phyloP scores from a whole-genome alignment of 305 asterid species.

The Fraxinus xanthoxyloides region DNA sequence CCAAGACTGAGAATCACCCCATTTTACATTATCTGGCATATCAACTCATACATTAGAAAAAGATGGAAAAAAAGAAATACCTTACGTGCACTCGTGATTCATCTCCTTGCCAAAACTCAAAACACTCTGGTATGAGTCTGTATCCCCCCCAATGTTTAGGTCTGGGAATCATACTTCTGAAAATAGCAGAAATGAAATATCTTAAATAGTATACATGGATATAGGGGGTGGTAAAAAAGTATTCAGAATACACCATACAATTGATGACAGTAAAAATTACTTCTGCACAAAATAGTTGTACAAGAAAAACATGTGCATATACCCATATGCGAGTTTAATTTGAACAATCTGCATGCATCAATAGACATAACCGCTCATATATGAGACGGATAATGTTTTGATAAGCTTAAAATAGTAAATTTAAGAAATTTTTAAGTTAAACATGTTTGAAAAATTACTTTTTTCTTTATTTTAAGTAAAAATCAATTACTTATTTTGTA shows the following conservation, averaged over 20 bases:
- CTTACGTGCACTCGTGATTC: slow-evolving; percentile 40
- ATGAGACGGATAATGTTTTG: neutral
- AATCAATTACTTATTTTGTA: neutral
- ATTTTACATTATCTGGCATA: neutral
- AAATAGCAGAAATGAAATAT: neutral
- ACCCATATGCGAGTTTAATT: neutral
- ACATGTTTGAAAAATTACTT: neutral
- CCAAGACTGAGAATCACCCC: neutral
- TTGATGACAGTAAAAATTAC: neutral
- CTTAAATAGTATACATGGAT: neutral
- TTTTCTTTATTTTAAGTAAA: neutral
- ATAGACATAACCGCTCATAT: neutral
- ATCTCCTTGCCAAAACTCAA: slow-evolving; percentile 57
- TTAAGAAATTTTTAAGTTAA: neutral
- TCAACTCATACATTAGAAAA: neutral
- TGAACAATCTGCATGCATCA: neutral
- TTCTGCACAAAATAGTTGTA: neutral
- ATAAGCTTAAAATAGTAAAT: neutral
- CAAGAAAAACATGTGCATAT: neutral
- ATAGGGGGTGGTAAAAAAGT: neutral
- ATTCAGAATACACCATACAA: neutral
- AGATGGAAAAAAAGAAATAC: slow-evolving; percentile 15
- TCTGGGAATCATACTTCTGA: slow-evolving; percentile 40
- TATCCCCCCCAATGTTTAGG: slow-evolving; percentile 55
- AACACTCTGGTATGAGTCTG: slow-evolving; percentile 43